Evolutionary conservation across 805 yeast species (phyloP).

Genomic region (Pichia sporocuriosa): DNA sequence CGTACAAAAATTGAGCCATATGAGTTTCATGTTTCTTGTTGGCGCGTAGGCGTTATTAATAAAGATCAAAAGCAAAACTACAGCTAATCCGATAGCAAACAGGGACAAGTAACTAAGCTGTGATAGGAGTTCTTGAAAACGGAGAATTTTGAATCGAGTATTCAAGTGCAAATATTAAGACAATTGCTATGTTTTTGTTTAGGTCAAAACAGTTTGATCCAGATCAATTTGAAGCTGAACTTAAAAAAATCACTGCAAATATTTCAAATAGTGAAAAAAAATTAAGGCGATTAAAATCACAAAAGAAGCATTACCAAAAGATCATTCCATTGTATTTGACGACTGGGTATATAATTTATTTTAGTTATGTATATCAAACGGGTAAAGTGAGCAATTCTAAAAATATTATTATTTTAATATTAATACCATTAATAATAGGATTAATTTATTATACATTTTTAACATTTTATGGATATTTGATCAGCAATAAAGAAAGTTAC

Average conservation of each 20-base stretch:
- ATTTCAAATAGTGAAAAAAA: conserved; percentile 27
- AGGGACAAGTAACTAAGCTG: too few species aligned
- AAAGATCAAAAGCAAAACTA: too few species aligned
- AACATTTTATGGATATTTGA: conserved; percentile 17
- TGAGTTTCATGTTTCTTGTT: too few species aligned
- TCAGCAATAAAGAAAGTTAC: conserved; percentile 18
- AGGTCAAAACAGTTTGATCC: conserved; percentile 35
- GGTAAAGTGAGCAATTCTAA: background rate
- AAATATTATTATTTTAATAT: conserved; percentile 2
- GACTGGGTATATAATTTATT: conserved; percentile 19
- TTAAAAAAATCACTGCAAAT: conserved; percentile 32
- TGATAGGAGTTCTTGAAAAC: too few species aligned
- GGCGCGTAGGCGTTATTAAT: too few species aligned
- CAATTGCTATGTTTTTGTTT: conserved; percentile 13
- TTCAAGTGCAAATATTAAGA: background rate
- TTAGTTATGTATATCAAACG: conserved; percentile 18
- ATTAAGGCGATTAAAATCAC: conserved; percentile 14
- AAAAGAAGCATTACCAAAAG: conserved; percentile 15
- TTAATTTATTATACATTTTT: conserved; percentile 13
- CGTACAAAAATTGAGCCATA: too few species aligned
- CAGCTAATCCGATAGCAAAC: too few species aligned
- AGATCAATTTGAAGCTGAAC: conserved; percentile 36
- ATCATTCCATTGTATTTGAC: conserved; percentile 17
- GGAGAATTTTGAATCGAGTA: too few species aligned
- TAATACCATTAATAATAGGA: conserved; percentile 15